phyloP scores from a whole-genome alignment of 768 basidiomycete genomes.

The Lentinus tigrinus region DNA sequence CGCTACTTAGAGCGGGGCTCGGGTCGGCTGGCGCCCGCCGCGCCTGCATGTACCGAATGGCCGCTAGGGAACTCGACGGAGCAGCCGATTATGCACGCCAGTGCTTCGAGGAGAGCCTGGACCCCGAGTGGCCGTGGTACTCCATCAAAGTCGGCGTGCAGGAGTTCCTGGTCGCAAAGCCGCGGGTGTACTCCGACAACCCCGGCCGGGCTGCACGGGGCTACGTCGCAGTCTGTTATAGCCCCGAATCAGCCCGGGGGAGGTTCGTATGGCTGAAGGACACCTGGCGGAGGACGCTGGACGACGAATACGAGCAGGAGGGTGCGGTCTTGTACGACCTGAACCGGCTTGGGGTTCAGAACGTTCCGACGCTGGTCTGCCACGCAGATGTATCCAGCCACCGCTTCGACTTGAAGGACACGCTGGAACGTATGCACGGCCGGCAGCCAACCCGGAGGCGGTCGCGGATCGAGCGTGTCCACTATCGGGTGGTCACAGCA shows the following conservation, averaged over 20 bases:
- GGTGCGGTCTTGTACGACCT: background rate
- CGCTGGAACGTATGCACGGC: background rate
- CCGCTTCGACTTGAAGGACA: background rate
- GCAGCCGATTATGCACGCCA: background rate
- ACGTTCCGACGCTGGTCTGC: slow-evolving; percentile 4
- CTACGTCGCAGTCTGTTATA: background rate
- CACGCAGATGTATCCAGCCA: background rate
- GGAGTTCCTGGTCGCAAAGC: slow-evolving; percentile 1
- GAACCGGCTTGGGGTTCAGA: background rate
- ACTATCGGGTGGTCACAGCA: slow-evolving; percentile 4
- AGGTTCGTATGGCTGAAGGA: slow-evolving; percentile 1
- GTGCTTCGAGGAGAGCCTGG: background rate
- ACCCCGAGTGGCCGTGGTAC: background rate
- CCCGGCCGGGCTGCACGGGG: background rate
- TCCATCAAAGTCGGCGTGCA: background rate
- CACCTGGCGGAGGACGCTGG: background rate
- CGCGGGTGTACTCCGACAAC: background rate
- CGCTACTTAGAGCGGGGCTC: background rate
- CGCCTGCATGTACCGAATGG: background rate
- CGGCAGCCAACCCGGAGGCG: background rate
- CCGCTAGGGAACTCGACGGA: background rate
- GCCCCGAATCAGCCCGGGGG: background rate
- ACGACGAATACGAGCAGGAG: background rate
- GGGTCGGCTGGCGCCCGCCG: background rate
- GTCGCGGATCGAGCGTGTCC: background rate